Evolutionary conservation across 805 yeast genomes (phyloP), one percentile per base, ranked within the genome.

Genomic region (Barnettozyma siamensis): DNA sequence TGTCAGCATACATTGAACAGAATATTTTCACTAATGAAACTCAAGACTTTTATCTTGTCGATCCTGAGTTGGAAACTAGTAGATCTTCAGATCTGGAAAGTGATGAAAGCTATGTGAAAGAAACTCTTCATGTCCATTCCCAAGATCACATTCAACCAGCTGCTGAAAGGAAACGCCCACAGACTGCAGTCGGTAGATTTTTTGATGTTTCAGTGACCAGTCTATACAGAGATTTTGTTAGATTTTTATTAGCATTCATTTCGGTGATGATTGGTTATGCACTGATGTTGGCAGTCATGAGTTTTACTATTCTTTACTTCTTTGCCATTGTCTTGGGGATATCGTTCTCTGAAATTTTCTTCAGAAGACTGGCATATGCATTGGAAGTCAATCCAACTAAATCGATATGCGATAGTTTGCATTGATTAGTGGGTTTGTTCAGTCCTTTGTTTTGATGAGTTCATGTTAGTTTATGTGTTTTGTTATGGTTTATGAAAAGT

Each of bases 271-370:
- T 84, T 37, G 80, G 83, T 11, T 84, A 79, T 55, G 81, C 81
- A 28, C 62, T 84, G 52, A 84, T 84, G 94, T 70, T 84, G 64
- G 88, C 79, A 13, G 83, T 83, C 6, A 84, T 84, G 94, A 69
- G 83, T 31, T 83, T 69, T 56, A 72, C 82, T 8, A 50, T 82
- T 35, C 62, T 77, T 0, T 84, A 84, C 50, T 80, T 84, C 59
- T 84, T 84, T 62, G 91, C 86, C 2, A 79, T 82, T 24, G 75
- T 80, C 15, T 51, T 79, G 15, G 94, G 94, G 10, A 64, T 82
- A 44, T 72, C 88, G 1, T 64, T 82, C 42, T 86, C 87, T 29
- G 85, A 83, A 52, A 76, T 83, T 33, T 72, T 76, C 51, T 82
- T 81, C 61, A 81, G 80, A 50, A 74, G 85, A 57, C 58, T 78